phyloP scores from a whole-genome alignment of 306 rosid species.

The Medicago lupulina region DNA sequence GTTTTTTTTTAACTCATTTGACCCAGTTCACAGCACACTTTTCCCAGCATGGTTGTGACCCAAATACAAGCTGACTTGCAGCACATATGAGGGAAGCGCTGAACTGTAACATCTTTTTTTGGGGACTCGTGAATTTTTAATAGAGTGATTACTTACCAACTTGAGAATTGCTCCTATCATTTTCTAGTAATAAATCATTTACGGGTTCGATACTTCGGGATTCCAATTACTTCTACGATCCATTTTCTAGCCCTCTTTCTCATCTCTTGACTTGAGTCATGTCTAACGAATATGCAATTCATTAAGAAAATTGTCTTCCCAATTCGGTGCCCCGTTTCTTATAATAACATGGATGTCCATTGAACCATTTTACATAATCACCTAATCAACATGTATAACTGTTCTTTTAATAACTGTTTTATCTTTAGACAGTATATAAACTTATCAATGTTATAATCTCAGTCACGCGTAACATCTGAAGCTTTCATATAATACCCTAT shows the following conservation, averaged over 20 bases:
- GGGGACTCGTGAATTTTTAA: background rate
- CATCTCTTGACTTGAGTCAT: background rate
- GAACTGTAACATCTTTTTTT: background rate
- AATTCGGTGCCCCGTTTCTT: background rate
- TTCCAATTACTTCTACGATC: background rate
- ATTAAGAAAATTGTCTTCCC: background rate
- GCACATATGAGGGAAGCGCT: background rate
- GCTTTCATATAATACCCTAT: background rate
- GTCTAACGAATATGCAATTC: background rate
- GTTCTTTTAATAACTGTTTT: background rate
- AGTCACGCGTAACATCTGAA: background rate
- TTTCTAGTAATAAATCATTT: background rate
- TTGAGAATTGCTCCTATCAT: background rate
- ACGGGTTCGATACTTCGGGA: background rate
- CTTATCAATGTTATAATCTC: background rate
- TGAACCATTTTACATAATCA: background rate
- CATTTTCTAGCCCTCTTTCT: background rate
- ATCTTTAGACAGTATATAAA: background rate
- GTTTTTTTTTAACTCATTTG: background rate
- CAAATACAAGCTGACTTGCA: background rate
- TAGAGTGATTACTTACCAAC: conserved; percentile 1
- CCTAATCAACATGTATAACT: background rate
- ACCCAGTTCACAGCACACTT: background rate
- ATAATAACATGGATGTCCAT: background rate
- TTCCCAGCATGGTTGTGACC: background rate